A percentile compares a stretch with the other conserved stretches of the same genome.
Evolutionary conservation across 1,139 yeast species (phyloP).

Genomic region (Pichia sorboxylosa): DNA sequence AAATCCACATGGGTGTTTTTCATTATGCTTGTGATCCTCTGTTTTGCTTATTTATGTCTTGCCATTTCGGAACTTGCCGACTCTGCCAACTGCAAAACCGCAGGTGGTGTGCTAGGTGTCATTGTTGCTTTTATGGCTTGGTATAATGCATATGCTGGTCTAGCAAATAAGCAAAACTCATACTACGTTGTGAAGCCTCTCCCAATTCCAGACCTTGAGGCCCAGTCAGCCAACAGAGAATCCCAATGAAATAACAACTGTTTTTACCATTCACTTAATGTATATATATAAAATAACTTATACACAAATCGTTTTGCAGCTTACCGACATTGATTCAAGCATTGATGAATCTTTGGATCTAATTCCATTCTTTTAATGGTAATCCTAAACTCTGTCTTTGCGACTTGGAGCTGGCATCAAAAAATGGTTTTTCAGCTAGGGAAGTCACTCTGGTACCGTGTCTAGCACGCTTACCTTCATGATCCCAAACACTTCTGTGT

Average conservation of each 20-base stretch:
- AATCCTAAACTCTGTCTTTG: no score
- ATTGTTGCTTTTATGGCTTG: constrained; percentile 70
- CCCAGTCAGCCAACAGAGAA: no score
- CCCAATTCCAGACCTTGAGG: constrained; percentile 10
- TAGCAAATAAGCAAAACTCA: constrained; percentile 61
- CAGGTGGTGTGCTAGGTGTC: constrained; percentile 70
- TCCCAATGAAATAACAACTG: no score
- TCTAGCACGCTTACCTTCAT: constrained; percentile 43
- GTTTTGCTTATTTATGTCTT: constrained; percentile 55
- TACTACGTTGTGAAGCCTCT: constrained; percentile 10
- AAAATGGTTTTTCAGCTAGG: constrained; percentile 42
- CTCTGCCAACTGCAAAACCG: constrained; percentile 23
- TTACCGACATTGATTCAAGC: no score
- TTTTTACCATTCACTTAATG: no score
- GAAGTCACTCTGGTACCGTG: constrained; percentile 63
- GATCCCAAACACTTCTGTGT: constrained; percentile 55
- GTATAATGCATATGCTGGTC: constrained; percentile 87
- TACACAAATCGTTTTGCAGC: no score
- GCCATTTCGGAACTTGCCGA: constrained; percentile 36
- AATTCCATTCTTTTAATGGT: no score
- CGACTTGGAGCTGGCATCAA: no score
- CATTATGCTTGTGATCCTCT: constrained; percentile 48
- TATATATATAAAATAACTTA: no score
- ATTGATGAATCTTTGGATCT: no score
- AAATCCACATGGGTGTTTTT: constrained; percentile 74